A percentile compares a stretch with the other conserved stretches of the same genome.
Conservation (phyloP, 75 land plant species). For the Pinus albicaulis region DNA sequence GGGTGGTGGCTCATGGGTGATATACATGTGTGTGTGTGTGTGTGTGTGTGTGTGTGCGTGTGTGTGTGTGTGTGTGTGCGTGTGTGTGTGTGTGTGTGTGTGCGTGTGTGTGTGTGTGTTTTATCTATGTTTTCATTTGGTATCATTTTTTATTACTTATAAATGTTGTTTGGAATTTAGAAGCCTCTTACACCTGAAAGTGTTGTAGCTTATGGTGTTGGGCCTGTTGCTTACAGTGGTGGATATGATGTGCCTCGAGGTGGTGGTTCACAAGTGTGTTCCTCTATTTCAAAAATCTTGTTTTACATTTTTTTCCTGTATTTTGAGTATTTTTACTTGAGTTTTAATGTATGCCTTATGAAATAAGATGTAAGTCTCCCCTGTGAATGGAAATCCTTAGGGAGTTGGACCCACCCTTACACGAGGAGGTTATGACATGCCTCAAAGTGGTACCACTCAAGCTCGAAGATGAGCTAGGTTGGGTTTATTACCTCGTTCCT, state of each 20-base stretch:
- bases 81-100: no score
- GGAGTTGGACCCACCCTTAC: neutral
- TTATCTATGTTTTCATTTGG: neutral
- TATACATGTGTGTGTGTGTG: no score
- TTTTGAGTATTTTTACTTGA: neutral
- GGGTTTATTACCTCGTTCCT: no score
- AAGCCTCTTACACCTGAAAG: neutral
- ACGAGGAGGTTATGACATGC: no score
- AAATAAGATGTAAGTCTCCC: slow-evolving; percentile 3
- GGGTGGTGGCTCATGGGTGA: neutral
- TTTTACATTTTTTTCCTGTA: neutral
- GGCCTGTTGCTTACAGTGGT: neutral
- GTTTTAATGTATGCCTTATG: neutral
- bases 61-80: no score
- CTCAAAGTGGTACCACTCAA: neutral
- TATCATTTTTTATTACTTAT: neutral
- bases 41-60: no score
- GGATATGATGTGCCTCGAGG: no score
- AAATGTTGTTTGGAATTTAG: no score
- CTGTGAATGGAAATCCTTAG: neutral
- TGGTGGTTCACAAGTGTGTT: no score
- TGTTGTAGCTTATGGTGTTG: slow-evolving; percentile 1
- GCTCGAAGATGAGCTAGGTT: slow-evolving; percentile 10
- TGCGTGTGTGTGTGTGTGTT: no score
- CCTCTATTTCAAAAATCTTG: neutral